These are phyloP conservation scores for Gloeostereum incarnatum DNA, from an alignment of 768 basidiomycete genomes.

Conservation along the genomic window DNA sequence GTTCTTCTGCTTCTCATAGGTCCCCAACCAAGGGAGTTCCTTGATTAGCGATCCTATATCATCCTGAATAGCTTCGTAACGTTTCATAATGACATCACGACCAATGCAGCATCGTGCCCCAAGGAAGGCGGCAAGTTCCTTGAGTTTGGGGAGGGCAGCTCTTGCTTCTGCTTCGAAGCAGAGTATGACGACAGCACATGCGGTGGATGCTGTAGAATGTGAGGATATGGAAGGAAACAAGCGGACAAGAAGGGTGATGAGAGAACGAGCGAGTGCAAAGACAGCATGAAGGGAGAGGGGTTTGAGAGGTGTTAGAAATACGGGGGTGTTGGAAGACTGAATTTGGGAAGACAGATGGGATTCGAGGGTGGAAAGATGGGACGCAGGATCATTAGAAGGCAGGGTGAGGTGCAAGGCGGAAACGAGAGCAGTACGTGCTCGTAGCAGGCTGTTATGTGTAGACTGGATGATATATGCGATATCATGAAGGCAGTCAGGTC, in stretches of 20 bases:
- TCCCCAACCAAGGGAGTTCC: conserved; percentile 68
- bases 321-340: conserved; percentile 23
- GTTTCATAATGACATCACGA: conserved; percentile 50
- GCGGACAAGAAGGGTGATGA: conserved; percentile 33
- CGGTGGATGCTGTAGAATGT: conserved; percentile 37
- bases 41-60: conserved; percentile 48
- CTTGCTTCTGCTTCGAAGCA: conserved; percentile 61
- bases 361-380: conserved; percentile 49
- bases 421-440: conserved; percentile 34
- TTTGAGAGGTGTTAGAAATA: conserved; percentile 28
- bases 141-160: conserved; percentile 39
- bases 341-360: conserved; percentile 37
- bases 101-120: conserved; percentile 40
- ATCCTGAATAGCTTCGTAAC: conserved; percentile 61
- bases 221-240: conserved; percentile 23
- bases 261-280: conserved; percentile 31
- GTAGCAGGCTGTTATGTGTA: conserved; percentile 38
- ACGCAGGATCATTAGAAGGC: conserved; percentile 44
- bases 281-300: conserved; percentile 20
- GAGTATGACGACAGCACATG: conserved; percentile 63
- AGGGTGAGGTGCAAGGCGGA: conserved; percentile 46
- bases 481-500: conserved; percentile 57
- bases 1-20: conserved; percentile 32
- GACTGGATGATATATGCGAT: conserved; percentile 61
- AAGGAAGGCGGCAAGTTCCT: conserved; percentile 48